Base-by-base conservation (phyloP, 75 land plant species). In the Picea glauca region DNA sequence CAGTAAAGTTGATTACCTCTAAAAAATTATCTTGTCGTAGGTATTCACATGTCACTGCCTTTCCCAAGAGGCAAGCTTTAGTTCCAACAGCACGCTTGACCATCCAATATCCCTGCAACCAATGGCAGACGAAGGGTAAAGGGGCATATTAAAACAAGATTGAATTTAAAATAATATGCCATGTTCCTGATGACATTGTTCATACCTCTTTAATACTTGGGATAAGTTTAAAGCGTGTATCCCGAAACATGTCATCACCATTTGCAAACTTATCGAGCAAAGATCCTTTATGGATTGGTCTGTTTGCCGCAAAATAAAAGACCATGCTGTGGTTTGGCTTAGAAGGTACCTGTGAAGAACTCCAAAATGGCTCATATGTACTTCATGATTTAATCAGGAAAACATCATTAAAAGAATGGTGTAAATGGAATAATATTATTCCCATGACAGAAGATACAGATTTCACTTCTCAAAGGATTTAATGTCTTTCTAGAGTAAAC, bases 81-180 rank as follows among this genome's bases (percentile, higher is more conserved):
- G 91, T 87, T 21, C 99, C 99, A 58, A 96, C 99, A 61, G 99
- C 99, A 67, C 98, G 91, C 80, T 90, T 94, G 17, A 94, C 93
- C 86, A 96, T 90, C 99, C 99, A 96, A 81, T 93, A 92, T 20
- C 99, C 99, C 98, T 96, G 83, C 60, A 31, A 73, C 38, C 11
- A 56, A 33, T 58, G 4, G n/a, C 8, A 76, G 70, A 18, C 4
- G 31, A 60, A 31, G 35, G 38, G 18, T 31, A 76, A 23, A 60
- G 13, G 62, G 62, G 7, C 17, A 74, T 75, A 20, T 23, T 1
- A 40, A 35, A 62, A 75, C 33, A 68, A 30, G 9, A 33, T 58
- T 30, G 1, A 14, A 43, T 57, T 56, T 26, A 7, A 66, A 15
- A 30, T 23, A 15, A n/a, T 23, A 33, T 66, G 15, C 15, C 26